Evolutionary conservation across 768 basidiomycete species (phyloP).

Genomic region (Kwoniella newhampshirensis): DNA sequence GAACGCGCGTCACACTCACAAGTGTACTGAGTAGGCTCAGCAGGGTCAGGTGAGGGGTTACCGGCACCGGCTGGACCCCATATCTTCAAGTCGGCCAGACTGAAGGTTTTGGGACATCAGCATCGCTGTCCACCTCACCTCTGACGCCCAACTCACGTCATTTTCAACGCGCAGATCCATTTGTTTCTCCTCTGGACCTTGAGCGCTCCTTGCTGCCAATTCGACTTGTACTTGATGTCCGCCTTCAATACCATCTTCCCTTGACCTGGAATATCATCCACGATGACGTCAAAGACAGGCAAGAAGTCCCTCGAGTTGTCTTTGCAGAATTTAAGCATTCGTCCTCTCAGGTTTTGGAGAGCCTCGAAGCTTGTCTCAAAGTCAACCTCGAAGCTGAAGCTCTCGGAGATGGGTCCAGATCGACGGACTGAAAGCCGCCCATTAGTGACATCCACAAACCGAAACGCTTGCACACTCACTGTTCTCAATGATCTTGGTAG

Average conservation of each 20-base stretch:
- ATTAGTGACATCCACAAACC: not conserved
- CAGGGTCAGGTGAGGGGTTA: constrained; percentile 53
- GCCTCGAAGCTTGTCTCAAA: constrained; percentile 78
- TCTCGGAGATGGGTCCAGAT: constrained; percentile 69
- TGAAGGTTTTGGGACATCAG: constrained; percentile 1
- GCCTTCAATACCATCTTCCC: constrained; percentile 71
- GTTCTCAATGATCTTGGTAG: constrained; percentile 54
- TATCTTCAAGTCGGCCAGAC: constrained; percentile 62
- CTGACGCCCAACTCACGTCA: constrained; percentile 59
- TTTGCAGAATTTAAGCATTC: constrained; percentile 77
- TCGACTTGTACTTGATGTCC: constrained; percentile 78
- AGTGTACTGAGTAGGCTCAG: constrained; percentile 65
- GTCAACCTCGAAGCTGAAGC: constrained; percentile 75
- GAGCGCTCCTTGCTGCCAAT: constrained; percentile 72
- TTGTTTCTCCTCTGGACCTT: constrained; percentile 79
- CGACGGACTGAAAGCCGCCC: constrained; percentile 48
- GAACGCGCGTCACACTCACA: constrained; percentile 20
- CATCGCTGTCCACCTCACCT: not conserved
- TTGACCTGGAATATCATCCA: constrained; percentile 74
- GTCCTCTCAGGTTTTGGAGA: constrained; percentile 69
- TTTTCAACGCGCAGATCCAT: constrained; percentile 85
- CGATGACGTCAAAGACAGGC: constrained; percentile 64
- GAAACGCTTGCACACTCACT: constrained; percentile 22
- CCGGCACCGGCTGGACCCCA: constrained; percentile 58
- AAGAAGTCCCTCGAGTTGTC: constrained; percentile 72